Percentiles rank a stretch among this genome's conserved stretches.
phyloP scores from a whole-genome alignment of 225 moss, liverwort and hornwort genomes.

The Physcomitrellopsis africana region DNA sequence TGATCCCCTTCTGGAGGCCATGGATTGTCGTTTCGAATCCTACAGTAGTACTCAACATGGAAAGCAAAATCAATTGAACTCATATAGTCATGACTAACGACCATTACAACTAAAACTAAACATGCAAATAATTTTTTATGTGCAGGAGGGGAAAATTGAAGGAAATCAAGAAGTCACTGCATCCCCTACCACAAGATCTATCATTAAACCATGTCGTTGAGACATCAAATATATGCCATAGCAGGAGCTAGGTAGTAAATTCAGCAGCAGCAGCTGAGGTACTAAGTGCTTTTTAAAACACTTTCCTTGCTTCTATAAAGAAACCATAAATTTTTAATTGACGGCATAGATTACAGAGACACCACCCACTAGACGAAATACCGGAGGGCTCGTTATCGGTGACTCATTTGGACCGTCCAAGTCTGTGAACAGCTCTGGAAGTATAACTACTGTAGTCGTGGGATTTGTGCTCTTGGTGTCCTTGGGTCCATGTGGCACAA shows the following conservation, averaged over 20 bases:
- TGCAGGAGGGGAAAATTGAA: neutral
- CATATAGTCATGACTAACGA: neutral
- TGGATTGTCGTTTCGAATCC: conserved; percentile 78
- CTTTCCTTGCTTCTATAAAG: neutral
- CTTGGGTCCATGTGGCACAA: conserved; percentile 57
- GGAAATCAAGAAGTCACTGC: neutral
- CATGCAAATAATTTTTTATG: neutral
- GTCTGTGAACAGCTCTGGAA: conserved; percentile 68
- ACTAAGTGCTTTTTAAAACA: neutral
- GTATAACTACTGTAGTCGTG: conserved; percentile 63
- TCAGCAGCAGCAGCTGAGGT: neutral
- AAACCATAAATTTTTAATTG: neutral
- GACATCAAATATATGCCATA: neutral
- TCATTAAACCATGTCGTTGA: neutral
- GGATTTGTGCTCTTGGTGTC: conserved; percentile 62
- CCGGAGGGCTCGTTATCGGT: conserved; percentile 64
- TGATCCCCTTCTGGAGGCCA: conserved; percentile 68
- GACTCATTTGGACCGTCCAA: conserved; percentile 63
- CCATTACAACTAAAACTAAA: neutral
- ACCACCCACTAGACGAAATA: conserved; percentile 34
- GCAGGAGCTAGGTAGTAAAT: neutral
- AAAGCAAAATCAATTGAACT: conserved; percentile 14
- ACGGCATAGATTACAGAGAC: conserved; percentile 20
- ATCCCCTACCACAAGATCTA: neutral
- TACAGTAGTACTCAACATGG: conserved; percentile 21